Evolutionary conservation across 352 stramenopile species (phyloP), one percentile per base, ranked within the genome.

Genomic region (Pythium apleroticum): DNA sequence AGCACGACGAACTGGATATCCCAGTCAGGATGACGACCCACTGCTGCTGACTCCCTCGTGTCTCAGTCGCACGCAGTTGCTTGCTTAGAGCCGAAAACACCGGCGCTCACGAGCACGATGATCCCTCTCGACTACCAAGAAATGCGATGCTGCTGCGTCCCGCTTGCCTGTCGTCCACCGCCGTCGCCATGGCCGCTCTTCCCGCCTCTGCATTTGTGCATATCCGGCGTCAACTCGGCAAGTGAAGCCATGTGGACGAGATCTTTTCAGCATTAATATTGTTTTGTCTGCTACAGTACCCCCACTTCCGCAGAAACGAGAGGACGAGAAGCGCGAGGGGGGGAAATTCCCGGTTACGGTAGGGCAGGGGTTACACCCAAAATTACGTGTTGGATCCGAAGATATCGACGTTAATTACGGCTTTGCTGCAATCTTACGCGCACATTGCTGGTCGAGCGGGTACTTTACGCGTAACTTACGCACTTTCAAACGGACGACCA

Each of bases 401-500:
- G 56, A 63, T 63, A 63, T 63, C 24, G 1, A 4, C 19, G 56
- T 63, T 53, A 35, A 19, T 24, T 33, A 49, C 52, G 31, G 1
- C 4, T 5, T 20, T 4, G 20, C 10, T 5, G 20, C 31, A 37
- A 59, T 49, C 31, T 49, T 49, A 17, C 52, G 45, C 3, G 30
- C n/a, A 17, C 10, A 52, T 28, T 35, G 27, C 30, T 49, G 45
- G 43, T 63, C 45, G 35, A 53, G 14, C 17, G 24, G 17, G 52
- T 57, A 27, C n/a, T 57, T 57, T 57, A 57, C 27, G 3, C 15
- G 48, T 48, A 69, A 63, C 24, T 49, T 60, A 63, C 55, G 15
- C 14, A 8, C 17, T 39, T 65, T 68, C 48, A 60, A 69, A 64
- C 55, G 0, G 15, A 11, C 1, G 46, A 69, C 63, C 63, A 61